Base-by-base conservation (phyloP, 2,329 filamentous ascomycete genomes). In the Ceratocystis variospora region DNA sequence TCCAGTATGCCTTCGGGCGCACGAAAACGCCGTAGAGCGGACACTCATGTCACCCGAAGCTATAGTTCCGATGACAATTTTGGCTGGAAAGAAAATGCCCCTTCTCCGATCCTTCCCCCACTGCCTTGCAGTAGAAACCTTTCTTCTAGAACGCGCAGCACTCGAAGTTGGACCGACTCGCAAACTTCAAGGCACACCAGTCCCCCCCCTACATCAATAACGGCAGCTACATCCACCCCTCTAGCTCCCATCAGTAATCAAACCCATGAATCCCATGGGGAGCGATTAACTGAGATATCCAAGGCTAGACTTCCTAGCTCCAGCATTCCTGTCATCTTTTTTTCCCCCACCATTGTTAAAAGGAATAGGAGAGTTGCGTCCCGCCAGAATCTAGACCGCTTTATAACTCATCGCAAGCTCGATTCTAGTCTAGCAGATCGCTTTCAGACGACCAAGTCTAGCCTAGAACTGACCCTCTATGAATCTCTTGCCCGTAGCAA, bases 51-150 rank as follows among this genome's bases (percentile, higher is more conserved):
- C 37, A 31, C 63, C 44, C 66, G 63, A 25, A 62, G 50, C 31
- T 62, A 61, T 19, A 63, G 66, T 22, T 63, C 63, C 19, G 63
- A 61, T 10, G 50, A 45, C 22, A 41, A 55, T 25, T 45, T 45
- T 22, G 53, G 53, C 5, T 65, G 64, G 61, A 68, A 68, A 45
- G 66, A 66, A 66, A 68, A 68, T 41, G 55, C 61, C 6, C 48
- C 53, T 44, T 64, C 66, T 37, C 46, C 50, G 31, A 62, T 33
- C 2, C 53, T 41, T 15, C 22, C 61, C 45, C 57, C 28, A 1
- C 33, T 37, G 31, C 22, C 22, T 12, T 63, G 28, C 8, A 46
- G 22, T 8, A 17, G 55, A 59, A 31, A 17, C 7, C 28, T 59
- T 37, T 59, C 55, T 4, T 59, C 55, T 31, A 37, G 28, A 37